Evolutionary conservation across 2,329 filamentous ascomycete species (phyloP).

Genomic region (Hypoxylon sp.): DNA sequence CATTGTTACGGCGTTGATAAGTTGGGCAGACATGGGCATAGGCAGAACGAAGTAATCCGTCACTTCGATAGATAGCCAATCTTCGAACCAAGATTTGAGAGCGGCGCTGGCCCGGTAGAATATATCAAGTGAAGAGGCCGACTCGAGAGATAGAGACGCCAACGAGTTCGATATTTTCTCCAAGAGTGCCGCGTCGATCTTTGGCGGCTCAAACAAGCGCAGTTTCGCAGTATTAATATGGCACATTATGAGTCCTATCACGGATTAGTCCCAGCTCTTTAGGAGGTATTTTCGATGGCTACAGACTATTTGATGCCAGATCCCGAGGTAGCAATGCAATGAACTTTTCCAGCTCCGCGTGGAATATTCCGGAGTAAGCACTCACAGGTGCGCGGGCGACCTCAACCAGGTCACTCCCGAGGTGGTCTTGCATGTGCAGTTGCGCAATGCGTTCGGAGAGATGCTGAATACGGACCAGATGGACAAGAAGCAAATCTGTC

Average conservation of each 20-base stretch:
- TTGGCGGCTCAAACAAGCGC: conserved; percentile 64
- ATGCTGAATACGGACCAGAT: conserved; percentile 65
- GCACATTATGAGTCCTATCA: conserved; percentile 57
- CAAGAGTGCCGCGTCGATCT: conserved; percentile 59
- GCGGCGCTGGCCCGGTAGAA: conserved; percentile 66
- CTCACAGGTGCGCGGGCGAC: conserved; percentile 60
- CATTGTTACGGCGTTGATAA: conserved; percentile 67
- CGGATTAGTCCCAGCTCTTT: not conserved
- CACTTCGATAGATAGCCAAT: conserved; percentile 62
- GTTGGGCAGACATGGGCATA: conserved; percentile 61
- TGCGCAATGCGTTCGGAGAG: conserved; percentile 66
- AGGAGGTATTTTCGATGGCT: not conserved
- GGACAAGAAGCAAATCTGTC: conserved; percentile 62
- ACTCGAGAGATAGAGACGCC: conserved; percentile 56
- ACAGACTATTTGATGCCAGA: conserved; percentile 59
- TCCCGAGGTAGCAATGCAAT: conserved; percentile 55
- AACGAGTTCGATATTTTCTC: conserved; percentile 62
- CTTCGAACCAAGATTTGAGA: conserved; percentile 65
- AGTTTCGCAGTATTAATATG: conserved; percentile 60
- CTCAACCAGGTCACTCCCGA: conserved; percentile 53
- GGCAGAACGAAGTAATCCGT: conserved; percentile 62
- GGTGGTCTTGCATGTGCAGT: conserved; percentile 57
- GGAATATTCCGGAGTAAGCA: conserved; percentile 63
- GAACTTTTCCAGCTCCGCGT: conserved; percentile 62
- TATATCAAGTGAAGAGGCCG: conserved; percentile 62